Conservation (phyloP, 495 filamentous ascomycete genomes). For the Penicillium desertorum region DNA sequence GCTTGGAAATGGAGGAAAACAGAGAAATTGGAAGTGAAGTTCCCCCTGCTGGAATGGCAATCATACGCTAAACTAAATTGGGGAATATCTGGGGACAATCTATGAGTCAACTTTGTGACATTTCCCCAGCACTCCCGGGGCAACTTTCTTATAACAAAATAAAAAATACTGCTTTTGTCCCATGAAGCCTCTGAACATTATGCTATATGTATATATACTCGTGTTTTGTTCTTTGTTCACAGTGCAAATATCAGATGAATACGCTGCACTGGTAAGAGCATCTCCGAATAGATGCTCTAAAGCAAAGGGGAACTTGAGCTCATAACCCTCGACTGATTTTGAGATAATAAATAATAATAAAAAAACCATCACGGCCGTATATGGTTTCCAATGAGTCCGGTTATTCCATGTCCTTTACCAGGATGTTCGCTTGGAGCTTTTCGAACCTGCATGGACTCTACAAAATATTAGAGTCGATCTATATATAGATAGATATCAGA, state of each 20-base stretch:
- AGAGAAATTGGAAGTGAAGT: conserved; percentile 4
- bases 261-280: background rate
- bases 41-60: conserved; percentile 14
- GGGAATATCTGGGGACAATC: conserved; percentile 8
- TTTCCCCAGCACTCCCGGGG: background rate
- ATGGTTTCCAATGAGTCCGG: background rate
- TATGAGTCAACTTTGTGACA: conserved; percentile 1
- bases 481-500: background rate
- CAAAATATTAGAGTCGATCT: too few relatives aligned
- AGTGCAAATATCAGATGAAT: background rate
- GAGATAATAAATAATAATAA: too few relatives aligned
- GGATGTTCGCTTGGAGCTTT: background rate
- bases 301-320: background rate
- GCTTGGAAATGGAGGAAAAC: conserved; percentile 14
- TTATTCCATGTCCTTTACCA: background rate
- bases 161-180: background rate
- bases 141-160: too few relatives aligned
- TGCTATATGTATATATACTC: background rate
- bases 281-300: background rate
- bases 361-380: background rate
- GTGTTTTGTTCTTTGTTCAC: background rate
- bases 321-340: background rate
- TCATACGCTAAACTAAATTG: conserved; percentile 27
- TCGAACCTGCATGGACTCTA: background rate
- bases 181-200: background rate